Evolutionary conservation across 2,329 filamentous ascomycete genomes (phyloP), one percentile per base, ranked within the genome.

Genomic region (Incumbomyces delicatus): DNA sequence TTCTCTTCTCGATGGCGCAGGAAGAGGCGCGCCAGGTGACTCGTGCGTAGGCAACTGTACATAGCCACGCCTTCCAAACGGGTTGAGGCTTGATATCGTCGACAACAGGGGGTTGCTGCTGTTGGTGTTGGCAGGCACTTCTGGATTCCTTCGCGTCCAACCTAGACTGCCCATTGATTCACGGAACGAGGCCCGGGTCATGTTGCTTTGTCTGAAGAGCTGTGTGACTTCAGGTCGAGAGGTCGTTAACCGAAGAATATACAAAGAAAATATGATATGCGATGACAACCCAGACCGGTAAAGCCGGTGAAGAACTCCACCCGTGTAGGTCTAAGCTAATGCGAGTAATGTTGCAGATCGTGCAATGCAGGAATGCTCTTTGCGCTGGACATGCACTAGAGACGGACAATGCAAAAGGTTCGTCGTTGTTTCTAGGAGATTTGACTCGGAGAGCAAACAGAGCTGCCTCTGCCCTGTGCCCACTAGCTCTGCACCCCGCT

Each of bases 81-180:
- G 90, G 66, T 95, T 96, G 57, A 89, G 67, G 49, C 82, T 87
- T 63, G 87, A 81, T 58, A 98, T 75, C 53, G 82, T 87, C 46
- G 86, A 85, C 51, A 95, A 66, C 46, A 96, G 72, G 22, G 87
- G 84, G 52, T 78, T 81, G 60, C 80, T 77, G 57, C 81, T 77
- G 54, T 61, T 67, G 39, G 67, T 92, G 66, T 78, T 85, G 59
- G 84, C 81, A 54, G 87, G 81, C 46, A 84, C 71, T 60, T 94
- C 85, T 54, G 78, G 66, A 49, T 88, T 83, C 61, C 90, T 80
- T 58, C 90, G 84, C 61, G 87, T 87, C 92, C 92, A 96, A 51
- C 92, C 92, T 60, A 96, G 70, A 50, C 87, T 92, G 73, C 87
- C 94, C 75, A 96, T 88, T 17, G 87, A 94, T 67, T 95, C 87